These are phyloP conservation scores for Luvunga scandens DNA, from an alignment of 345 rosid species.

Conservation along the genomic window DNA sequence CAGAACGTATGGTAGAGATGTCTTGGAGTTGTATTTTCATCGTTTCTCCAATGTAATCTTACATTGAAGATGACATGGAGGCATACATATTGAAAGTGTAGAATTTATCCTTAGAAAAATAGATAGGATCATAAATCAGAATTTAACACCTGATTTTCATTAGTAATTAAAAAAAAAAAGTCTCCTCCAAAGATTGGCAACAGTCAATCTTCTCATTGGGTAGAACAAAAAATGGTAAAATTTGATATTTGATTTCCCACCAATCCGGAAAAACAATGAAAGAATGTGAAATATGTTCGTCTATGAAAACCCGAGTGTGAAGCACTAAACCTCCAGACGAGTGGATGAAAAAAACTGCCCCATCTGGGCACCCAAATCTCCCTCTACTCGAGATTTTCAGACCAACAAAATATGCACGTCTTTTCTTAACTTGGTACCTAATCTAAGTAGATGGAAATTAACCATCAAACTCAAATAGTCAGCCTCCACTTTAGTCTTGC, in stretches of 20 bases:
- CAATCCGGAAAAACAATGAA: background rate
- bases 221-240: background rate
- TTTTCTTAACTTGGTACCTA: background rate
- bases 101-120: too few relatives aligned
- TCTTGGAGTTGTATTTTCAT: too few relatives aligned
- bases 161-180: too few relatives aligned
- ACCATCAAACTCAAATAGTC: background rate
- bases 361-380: background rate
- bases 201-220: background rate
- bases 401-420: background rate
- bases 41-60: too few relatives aligned
- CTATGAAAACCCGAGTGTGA: background rate
- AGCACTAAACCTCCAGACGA: background rate
- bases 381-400: background rate
- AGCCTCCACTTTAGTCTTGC: constrained; percentile 47
- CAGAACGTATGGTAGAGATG: too few relatives aligned
- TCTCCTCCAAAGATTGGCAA: background rate
- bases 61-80: too few relatives aligned
- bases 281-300: background rate
- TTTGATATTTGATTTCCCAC: too few relatives aligned
- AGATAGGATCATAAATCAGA: too few relatives aligned
- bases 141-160: too few relatives aligned
- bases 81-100: too few relatives aligned
- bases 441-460: background rate
- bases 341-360: background rate